These are phyloP conservation scores for Eucalyptus cladocalyx DNA, from an alignment of 345 rosid species.

Conservation along the genomic window DNA sequence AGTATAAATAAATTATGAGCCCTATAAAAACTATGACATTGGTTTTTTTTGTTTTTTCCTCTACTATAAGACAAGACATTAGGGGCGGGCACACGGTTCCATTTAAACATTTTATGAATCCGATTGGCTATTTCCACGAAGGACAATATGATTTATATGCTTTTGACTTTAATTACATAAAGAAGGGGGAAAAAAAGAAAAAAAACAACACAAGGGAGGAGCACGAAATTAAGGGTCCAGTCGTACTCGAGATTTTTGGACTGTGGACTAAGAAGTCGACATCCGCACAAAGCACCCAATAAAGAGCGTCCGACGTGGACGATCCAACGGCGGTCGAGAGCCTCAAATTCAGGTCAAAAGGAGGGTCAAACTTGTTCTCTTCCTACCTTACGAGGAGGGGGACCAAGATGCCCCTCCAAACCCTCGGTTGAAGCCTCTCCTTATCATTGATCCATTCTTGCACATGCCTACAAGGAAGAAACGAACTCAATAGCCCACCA, in stretches of 20 bases:
- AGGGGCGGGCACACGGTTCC: neutral
- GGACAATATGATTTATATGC: neutral
- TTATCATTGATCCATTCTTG: neutral
- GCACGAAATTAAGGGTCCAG: neutral
- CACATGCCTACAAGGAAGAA: neutral
- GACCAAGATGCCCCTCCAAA: neutral
- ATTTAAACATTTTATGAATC: neutral
- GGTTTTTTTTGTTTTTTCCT: neutral
- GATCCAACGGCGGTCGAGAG: neutral
- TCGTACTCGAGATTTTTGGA: neutral
- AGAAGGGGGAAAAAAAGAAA: neutral
- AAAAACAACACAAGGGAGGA: neutral
- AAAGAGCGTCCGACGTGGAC: constrained; percentile 5
- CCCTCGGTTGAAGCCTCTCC: neutral
- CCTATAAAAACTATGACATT: neutral
- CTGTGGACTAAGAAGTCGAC: neutral
- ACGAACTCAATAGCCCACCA: neutral
- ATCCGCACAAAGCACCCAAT: neutral
- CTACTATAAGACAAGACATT: neutral
- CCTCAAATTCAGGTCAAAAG: neutral
- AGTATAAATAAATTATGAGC: neutral
- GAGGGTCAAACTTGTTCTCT: neutral
- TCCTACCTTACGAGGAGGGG: neutral
- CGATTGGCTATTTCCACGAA: neutral
- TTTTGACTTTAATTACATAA: neutral